Base-by-base conservation (phyloP, 1,139 yeast species). In the Lodderomyces theae region DNA sequence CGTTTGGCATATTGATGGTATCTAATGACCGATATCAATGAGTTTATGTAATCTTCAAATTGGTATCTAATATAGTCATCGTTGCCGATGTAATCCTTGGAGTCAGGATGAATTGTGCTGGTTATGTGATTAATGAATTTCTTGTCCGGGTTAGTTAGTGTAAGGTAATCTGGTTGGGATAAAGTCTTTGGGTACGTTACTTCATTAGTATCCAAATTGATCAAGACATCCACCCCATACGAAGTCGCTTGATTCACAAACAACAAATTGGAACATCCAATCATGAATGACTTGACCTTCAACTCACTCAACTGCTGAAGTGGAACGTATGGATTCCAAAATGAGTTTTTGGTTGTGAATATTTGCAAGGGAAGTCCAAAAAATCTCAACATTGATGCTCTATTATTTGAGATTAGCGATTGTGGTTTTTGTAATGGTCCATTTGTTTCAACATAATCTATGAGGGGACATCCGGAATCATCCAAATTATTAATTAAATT, bases 261-360 rank as follows among this genome's bases (percentile, higher is more conserved):
- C 37, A 92, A 66, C 28, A 89, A 80, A 60, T 92, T 92, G 8
- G 97, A 89, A 38, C 95, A 84, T 0, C 98, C 98, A 41, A 88
- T 77, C 63, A 88, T 69, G 51, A 80, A 92, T 56, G 80, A 82
- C 41, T 74, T 68, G 24, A 76, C 72, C 29, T 71, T 72, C 41
- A 92, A 68, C 51, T 86, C 90, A 42, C 84, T 85, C 42, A 92
- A 67, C 57, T 90, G 97, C 60, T 90, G 98, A 40, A 92, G 66
- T 0, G 98, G 96, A 17, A 90, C 76, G 60, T 90, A 92, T 0
- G 98, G 97, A 50, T 86, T 85, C 73, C 95, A 90, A 48, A 90
- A 75, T 3, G 95, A 88, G 30, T 95, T 95, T 51, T 81, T 78
- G 9, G 77, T 70, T 49, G 89, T 88, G 63, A 92, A 92, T 1